A percentile compares a stretch with the other conserved stretches of the same genome.
Evolutionary conservation across 257 asterid genomes (phyloP).

Genomic region (Solanum arcanum): DNA sequence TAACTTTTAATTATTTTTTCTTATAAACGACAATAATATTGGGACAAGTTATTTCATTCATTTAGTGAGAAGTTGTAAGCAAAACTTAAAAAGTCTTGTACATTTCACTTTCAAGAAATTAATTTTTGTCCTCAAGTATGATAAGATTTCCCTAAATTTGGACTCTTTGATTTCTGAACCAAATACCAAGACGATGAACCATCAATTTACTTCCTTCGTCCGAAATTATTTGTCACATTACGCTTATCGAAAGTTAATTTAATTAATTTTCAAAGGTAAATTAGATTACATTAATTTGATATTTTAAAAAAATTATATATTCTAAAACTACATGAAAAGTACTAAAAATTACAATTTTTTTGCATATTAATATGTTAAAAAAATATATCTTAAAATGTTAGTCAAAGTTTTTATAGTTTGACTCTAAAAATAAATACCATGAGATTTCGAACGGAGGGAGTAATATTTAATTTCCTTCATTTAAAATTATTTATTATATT

Average conservation of each 20-base stretch:
- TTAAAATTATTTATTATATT: neutral
- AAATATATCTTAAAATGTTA: no score
- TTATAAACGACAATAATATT: neutral
- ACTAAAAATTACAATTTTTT: no score
- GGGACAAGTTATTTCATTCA: neutral
- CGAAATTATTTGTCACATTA: no score
- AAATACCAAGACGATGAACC: neutral
- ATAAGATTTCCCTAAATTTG: neutral
- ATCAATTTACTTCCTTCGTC: neutral
- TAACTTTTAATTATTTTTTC: neutral
- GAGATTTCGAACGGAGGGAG: no score
- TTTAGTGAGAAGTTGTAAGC: neutral
- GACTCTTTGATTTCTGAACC: neutral
- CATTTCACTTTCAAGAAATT: neutral
- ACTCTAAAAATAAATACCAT: no score
- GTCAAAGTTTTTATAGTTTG: no score
- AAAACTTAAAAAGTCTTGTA: neutral
- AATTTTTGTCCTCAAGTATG: neutral
- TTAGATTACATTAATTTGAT: no score
- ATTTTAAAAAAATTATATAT: no score
- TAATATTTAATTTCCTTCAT: neutral
- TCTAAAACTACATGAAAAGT: no score
- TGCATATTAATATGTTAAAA: no score
- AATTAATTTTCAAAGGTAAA: no score
- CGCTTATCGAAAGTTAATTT: no score